Evolutionary conservation across 768 basidiomycete species (phyloP).

Genomic region (Trametes cinnabarina): DNA sequence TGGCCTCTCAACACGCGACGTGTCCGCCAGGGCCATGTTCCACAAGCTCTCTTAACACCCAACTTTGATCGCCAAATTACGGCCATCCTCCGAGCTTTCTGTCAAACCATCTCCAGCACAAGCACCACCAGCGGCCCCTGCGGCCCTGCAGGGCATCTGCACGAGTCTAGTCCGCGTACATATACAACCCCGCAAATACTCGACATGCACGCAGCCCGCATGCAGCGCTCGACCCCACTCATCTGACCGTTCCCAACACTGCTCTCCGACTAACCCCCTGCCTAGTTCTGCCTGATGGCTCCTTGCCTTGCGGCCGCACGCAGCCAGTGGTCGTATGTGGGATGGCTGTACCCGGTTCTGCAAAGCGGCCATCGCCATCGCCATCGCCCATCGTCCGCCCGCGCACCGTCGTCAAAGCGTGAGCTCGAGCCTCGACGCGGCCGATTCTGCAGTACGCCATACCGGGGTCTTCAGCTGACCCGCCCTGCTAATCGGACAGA

Average conservation of each 20-base stretch:
- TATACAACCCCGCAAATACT: neutral
- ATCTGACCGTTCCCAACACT: conserved; percentile 3
- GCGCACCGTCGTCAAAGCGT: neutral
- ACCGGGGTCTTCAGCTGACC: conserved; percentile 14
- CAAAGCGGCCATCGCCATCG: neutral
- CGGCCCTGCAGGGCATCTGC: neutral
- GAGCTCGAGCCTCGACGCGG: conserved; percentile 6
- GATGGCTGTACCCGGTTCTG: conserved; percentile 1
- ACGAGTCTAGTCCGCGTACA: neutral
- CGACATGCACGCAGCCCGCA: neutral
- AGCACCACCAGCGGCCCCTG: neutral
- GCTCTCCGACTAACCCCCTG: neutral
- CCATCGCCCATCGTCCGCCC: neutral
- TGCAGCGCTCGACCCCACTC: neutral
- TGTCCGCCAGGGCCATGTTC: neutral
- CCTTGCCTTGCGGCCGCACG: conserved; percentile 2
- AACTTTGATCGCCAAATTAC: conserved; percentile 9
- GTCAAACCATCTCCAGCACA: neutral
- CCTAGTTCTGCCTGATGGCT: conserved; percentile 4
- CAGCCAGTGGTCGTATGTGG: neutral
- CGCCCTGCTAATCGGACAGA: conserved; percentile 13
- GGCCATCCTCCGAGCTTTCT: neutral
- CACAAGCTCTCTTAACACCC: neutral
- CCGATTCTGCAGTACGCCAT: conserved; percentile 2
- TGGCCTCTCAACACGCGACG: neutral